Conservation (phyloP, 768 basidiomycete species). For the Boletus huronensis region DNA sequence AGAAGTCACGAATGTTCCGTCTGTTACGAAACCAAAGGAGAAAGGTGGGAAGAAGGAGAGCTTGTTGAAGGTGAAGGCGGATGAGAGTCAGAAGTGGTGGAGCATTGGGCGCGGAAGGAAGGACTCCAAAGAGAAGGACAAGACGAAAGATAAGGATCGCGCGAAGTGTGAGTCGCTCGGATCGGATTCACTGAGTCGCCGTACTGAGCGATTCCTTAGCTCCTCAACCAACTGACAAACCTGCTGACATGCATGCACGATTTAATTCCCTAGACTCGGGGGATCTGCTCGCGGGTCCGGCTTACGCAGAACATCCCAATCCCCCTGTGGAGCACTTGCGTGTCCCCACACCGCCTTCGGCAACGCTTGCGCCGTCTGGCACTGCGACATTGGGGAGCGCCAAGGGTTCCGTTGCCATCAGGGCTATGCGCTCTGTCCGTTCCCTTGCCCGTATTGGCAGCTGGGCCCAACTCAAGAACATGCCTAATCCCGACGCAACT, state of each 20-base stretch:
- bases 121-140: constrained; percentile 64
- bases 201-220: constrained; percentile 31
- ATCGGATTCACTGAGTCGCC: neutral
- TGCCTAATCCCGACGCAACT: constrained; percentile 29
- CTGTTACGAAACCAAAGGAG: constrained; percentile 30
- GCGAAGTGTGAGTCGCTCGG: constrained; percentile 28
- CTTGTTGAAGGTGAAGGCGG: constrained; percentile 39
- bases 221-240: constrained; percentile 40
- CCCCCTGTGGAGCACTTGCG: constrained; percentile 10
- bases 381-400: constrained; percentile 21
- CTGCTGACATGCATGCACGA: constrained; percentile 42
- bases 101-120: constrained; percentile 72
- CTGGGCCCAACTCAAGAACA: constrained; percentile 59
- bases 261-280: constrained; percentile 63
- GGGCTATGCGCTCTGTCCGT: constrained; percentile 74
- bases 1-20: constrained; percentile 58
- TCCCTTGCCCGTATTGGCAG: constrained; percentile 69
- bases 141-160: constrained; percentile 36
- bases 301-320: constrained; percentile 13
- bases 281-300: constrained; percentile 31
- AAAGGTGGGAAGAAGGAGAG: constrained; percentile 34
- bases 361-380: constrained; percentile 38
- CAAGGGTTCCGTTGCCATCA: constrained; percentile 67
- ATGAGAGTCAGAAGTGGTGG: constrained; percentile 73
- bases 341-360: constrained; percentile 25